Evolutionary conservation across 345 rosid genomes (phyloP), one percentile per base, ranked within the genome.

Genomic region (Linum usitatissimum): DNA sequence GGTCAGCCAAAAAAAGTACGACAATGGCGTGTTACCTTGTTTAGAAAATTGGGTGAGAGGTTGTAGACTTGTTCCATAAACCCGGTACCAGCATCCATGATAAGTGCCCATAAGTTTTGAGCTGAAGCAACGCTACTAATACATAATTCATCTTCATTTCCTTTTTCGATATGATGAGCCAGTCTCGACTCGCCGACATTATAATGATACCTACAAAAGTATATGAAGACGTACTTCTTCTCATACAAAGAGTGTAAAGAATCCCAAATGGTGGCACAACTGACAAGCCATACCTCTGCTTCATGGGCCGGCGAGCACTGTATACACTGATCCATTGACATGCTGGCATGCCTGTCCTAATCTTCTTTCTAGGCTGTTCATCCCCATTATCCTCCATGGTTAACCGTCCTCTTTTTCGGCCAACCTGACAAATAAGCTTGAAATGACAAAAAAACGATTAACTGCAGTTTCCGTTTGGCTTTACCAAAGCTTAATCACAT

Each of bases 81-180:
- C 71, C 88, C 88, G 57, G 98, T 86, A 60, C 96, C 95, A 40
- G 96, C 98, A 79, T 91, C 98, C 99, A 93, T 93, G 62, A 90
- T 85, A 49, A 94, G 73, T 18, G 99, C 99, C 99, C 99, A 94
- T 30, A 90, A 87, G 81, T 84, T 90, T 59, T 88, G 82, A 70
- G 85, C 90, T 19, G 97, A 90, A 34, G 99, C 79, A 67, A 94
- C 89, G 67, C 97, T 79, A 77, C 97, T 94, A 73, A 94, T 90
- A 39, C 77, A 78, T 72, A 94, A 81, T 62, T 96, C 99, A 82
- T 90, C 99, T n/a, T 87, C 86, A 34, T 76, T 79, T 74, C 98
- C 98, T 78, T 89, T 92, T 60, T 89, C 94, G 31, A 90, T 84
- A 70, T 87, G 99, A 67, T 87, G 93, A 54, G 53, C 65, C 68